Base-by-base conservation (phyloP, 2,329 filamentous ascomycete genomes). In the Aureobasidium lini region DNA sequence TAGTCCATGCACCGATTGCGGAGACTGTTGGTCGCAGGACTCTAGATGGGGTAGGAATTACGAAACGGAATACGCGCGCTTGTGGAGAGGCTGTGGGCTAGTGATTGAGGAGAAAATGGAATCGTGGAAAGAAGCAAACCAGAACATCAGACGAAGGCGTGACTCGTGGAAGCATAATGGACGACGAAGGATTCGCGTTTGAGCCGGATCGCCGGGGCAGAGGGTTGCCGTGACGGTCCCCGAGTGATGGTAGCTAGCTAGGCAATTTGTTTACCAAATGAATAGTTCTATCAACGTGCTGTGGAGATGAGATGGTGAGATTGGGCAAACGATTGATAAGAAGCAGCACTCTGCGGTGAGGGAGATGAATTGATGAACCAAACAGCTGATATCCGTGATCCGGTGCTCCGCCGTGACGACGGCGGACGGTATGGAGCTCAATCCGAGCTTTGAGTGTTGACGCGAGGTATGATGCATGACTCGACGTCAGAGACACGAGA, bases 401-500 rank as follows among this genome's bases (percentile, higher is more conserved):
- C 48, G 48, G 34, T 29, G 48, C 50, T 54, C 34, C 37, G 37
- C 28, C 15, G 29, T 29, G 39, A 23, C 29, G 29, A 36, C 8
- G 28, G 11, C 13, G 47, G 42, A 48, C 32, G 43, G 42, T 57
- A 29, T 48, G 54, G 54, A 48, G 32, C 11, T 37, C 13, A 47
- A 28, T 40, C 43, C 42, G 43, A 57, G 43, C 54, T 40, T 48
- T 23, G 3, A 4, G 34, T 42, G 31, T 46, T 46, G 52, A 56
- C 18, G 52, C 52, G 52, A 44, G 32, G 42, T 39, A 48, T 39
- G 42, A 57, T 48, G 54, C 54, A 57, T 57, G 54, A 57, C 54
- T 57, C 54, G 23, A 48, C 54, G 54, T 57, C 54, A 57, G 54
- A 57, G 40, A 57, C 52, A 57, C 40, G 52, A 57, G 10, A 54